Base-by-base conservation (phyloP, 768 basidiomycete species). In the Tylopilus rubrobrunneus region DNA sequence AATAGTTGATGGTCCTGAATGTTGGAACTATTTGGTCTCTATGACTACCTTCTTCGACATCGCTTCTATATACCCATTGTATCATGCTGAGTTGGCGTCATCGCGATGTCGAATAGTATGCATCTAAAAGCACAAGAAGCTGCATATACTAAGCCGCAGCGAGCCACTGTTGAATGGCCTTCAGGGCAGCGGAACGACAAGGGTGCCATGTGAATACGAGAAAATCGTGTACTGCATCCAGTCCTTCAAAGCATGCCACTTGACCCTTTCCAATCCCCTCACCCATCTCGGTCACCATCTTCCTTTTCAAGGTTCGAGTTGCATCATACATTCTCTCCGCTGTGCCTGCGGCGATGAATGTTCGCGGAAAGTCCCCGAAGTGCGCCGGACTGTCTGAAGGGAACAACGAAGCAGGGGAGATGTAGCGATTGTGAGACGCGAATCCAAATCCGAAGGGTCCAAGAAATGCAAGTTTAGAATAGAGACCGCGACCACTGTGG, bases 311-410 rank as follows among this genome's bases (percentile, higher is more conserved):
- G 1, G 74, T 76, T 29, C 66, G 58, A 37, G 79, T 77, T 42
- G 74, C 72, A 64, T 86, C 85, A n/a, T 75, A 69, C n/a, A 84
- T 56, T 9, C 79, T 64, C 63, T 87, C 85, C 4, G 78, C 79
- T 6, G 78, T 80, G 15, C 85, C 85, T 6, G 73, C 75, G 7
- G 76, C 71, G 42, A 87, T 76, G 65, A 84, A 84, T 0, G 84
- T 85, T 21, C 76, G 70, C 2, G 86, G 85, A 67, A 82, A 87
- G 17, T 12, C 75, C 36, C 67, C 73, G 67, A 86, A 87, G 49
- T 70, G 62, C 11, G 77, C 69, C 4, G 60, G 47, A 28, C 70
- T 57, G 17, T 53, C 49, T 8, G 62, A 59, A 1, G 74, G 70
- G 43, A 76, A 62, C 27, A 73, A 58, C 17, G 80, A 82, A 8